Base-by-base conservation (phyloP, 495 filamentous ascomycete genomes). In the Niebla homalea region DNA sequence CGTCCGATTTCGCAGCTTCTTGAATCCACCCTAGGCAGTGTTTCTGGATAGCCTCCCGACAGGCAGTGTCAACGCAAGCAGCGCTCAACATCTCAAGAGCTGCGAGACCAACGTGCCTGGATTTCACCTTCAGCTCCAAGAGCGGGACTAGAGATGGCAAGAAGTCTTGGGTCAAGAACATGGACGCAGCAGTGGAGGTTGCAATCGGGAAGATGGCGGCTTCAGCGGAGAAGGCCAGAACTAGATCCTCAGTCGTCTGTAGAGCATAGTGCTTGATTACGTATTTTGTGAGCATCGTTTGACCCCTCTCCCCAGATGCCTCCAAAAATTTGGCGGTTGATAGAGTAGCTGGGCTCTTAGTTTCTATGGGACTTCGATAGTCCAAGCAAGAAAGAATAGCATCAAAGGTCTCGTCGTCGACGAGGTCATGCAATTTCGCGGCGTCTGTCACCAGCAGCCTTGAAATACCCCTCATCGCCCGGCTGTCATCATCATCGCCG, bases 131-230 rank as follows among this genome's bases (percentile, higher is more conserved):
- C 58, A 79, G 77, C 46, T 81, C 73, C 62, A 88, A 79, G 43
- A 89, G 64, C 7, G 84, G 78, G 18, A 76, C 77, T 20, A 94
- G 70, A 35, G 73, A 75, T 26, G 71, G 62, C 44, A 92, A 70
- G 58, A 97, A 96, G 2, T 83, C 85, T 40, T 90, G 84, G 16
- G 78, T 87, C 46, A 95, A 74, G 60, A 97, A 94, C 35, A 97
- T 70, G 46, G 73, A 68, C 4, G 83, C 73, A 2, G 79, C 83
- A 25, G 81, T 71, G 37, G 79, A 69, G 14, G 87, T 80, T 1
- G 81, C 78, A 47, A 98, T 72, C 1, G 90, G 89, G 62, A 98
- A 98, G 26, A 96, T 74, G 5, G 81, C 78, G 4, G 87, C 78
- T 3, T 87, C 85, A 18, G 87, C 89, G 43, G 90, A 96, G 64